These are phyloP conservation scores for Phalaenopsis aphrodite DNA, from an alignment of 106 monocot genomes.

Conservation along the genomic window DNA sequence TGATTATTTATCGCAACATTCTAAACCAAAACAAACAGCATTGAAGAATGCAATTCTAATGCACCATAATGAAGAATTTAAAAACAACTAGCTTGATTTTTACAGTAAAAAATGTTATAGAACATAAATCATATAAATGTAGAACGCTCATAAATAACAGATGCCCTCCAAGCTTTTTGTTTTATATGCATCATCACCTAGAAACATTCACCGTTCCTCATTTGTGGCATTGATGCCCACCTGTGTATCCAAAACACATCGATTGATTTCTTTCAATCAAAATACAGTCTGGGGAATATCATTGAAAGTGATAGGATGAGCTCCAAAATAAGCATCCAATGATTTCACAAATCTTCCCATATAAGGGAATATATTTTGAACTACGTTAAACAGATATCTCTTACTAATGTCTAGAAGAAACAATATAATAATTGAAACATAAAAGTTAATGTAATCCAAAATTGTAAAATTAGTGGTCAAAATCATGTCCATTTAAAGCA, in stretches of 20 bases:
- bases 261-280: neutral
- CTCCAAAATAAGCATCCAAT: neutral
- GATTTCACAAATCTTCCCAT: neutral
- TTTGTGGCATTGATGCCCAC: too few relatives aligned
- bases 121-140: neutral
- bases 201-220: neutral
- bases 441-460: neutral
- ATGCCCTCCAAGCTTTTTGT: neutral
- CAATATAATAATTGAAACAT: neutral
- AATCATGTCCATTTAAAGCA: constrained; percentile 3
- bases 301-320: neutral
- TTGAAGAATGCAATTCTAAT: too few relatives aligned
- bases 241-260: neutral
- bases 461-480: neutral
- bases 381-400: neutral
- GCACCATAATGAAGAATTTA: too few relatives aligned
- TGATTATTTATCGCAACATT: too few relatives aligned
- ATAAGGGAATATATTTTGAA: neutral
- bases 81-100: too few relatives aligned
- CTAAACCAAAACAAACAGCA: too few relatives aligned
- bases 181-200: neutral
- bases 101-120: too few relatives aligned
- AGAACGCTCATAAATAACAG: neutral
- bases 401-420: neutral
- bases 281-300: neutral